Conservation (phyloP, 192 early-diverging fungal species). For the Entomortierella beljakovae region DNA sequence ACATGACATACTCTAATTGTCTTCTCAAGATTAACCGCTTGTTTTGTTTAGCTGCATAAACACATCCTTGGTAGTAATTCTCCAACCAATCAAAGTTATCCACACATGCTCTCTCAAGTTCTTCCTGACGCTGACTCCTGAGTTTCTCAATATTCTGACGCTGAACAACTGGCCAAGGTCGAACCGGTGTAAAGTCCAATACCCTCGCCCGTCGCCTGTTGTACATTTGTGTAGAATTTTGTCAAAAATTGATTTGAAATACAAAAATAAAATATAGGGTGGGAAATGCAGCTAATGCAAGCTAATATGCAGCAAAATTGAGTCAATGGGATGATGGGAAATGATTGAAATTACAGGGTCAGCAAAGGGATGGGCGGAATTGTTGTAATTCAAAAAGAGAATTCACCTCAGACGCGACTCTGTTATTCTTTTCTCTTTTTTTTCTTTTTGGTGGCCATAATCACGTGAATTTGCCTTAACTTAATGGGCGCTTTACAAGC, state of each 20-base stretch:
- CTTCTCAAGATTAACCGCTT: constrained; percentile 1
- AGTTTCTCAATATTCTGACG: constrained; percentile 31
- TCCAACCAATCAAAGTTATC: constrained; percentile 48
- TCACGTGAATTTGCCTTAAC: no score
- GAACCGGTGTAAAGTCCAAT: neutral
- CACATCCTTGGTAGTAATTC: constrained; percentile 51
- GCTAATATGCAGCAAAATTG: no score
- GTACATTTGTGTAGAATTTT: constrained; percentile 1
- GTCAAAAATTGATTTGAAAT: neutral
- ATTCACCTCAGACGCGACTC: no score
- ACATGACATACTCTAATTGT: neutral
- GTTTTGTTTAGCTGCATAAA: constrained; percentile 35
- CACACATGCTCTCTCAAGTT: constrained; percentile 29
- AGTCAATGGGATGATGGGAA: no score
- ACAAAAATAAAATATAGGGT: neutral
- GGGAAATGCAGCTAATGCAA: neutral
- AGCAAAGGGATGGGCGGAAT: no score
- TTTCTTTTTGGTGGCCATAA: no score
- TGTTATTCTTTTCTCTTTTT: no score
- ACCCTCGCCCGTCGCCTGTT: constrained; percentile 7
- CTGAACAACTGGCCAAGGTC: constrained; percentile 32
- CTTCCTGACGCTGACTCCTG: constrained; percentile 25
- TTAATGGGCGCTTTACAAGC: no score
- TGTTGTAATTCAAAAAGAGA: no score
- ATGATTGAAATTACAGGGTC: no score